phyloP scores from a whole-genome alignment of 176 grass and related monocot species.

The Saccharum officinarum region DNA sequence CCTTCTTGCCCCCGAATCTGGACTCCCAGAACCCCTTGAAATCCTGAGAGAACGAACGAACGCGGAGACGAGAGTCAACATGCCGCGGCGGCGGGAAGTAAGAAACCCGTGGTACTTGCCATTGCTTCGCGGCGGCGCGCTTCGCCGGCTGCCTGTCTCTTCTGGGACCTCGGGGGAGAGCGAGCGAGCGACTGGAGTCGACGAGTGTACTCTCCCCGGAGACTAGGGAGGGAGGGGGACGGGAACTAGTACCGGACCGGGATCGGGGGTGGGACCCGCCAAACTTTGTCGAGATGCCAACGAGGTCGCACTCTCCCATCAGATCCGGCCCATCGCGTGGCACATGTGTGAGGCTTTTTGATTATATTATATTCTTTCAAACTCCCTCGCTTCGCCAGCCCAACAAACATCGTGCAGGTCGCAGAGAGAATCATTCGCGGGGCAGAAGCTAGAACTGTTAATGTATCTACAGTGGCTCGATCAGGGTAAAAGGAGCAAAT shows the following conservation, averaged over 20 bases:
- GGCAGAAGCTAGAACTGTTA: too few relatives aligned
- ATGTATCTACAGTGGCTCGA: too few relatives aligned
- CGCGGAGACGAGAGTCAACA: not conserved
- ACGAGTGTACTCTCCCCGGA: constrained; percentile 28
- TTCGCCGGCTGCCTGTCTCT: not conserved
- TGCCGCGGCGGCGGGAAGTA: not conserved
- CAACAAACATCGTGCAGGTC: too few relatives aligned
- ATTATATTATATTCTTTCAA: too few relatives aligned
- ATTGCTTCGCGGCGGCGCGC: constrained; percentile 12
- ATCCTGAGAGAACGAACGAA: constrained; percentile 39
- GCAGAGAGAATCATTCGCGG: too few relatives aligned
- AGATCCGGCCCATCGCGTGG: constrained; percentile 20
- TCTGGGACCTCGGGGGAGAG: not conserved
- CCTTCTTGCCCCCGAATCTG: constrained; percentile 56
- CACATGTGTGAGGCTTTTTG: not conserved
- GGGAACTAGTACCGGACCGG: not conserved
- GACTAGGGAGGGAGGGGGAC: not conserved
- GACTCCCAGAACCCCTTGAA: constrained; percentile 81
- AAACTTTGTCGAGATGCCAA: not conserved
- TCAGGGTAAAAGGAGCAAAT: too few relatives aligned
- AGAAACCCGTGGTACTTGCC: not conserved
- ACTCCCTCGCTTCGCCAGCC: too few relatives aligned
- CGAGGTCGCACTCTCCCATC: not conserved
- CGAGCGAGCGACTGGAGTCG: constrained; percentile 16
- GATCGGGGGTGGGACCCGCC: not conserved